Evolutionary conservation across 352 stramenopile species (phyloP), one percentile per base, ranked within the genome.

Genomic region (Halophytophthora batemanensis): DNA sequence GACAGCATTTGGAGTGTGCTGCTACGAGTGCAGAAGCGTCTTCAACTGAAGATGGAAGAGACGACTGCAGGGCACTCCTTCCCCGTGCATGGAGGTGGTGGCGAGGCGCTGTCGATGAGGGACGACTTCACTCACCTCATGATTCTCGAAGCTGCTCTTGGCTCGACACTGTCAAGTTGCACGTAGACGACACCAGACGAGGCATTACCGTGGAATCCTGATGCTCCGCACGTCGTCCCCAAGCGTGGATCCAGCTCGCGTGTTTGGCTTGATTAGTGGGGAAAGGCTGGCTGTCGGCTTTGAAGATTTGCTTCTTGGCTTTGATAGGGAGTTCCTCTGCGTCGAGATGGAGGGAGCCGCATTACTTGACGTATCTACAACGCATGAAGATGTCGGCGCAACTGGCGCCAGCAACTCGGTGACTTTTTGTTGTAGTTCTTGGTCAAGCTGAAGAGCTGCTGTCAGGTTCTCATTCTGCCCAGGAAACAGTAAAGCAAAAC

Each of bases 71-170:
- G 33, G 0, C 39, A 54, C n/a, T 33, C 29, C 4, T 51, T 37
- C 2, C 35, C 42, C 17, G 18, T 29, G 6, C 48, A 56, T 15
- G 38, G 53, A 41, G 28, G 38, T 18, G 25, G 43, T 17, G 14
- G 2, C 25, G 53, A 47, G 6, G 38, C 29, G 14, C 25, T 43
- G 14, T 47, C 37, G 12, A 31, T 53, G 42, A 45, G 61, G 2
- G 56, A 58, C 11, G 42, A 66, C 28, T 51, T 48, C 33, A 61
- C 55, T 12, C 71, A 75, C 23, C 46, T 82, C n/a, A 61, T 78
- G 40, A 66, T 85, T 19, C 46, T 85, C 29, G 66, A 85, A 59
- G 74, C 69, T 37, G 64, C 66, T 23, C 50, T 85, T 19, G 45
- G 46, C 17, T 77, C 71, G 17, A 76, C 71, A 21, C 35, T 78